phyloP scores from a whole-genome alignment of 371 early-diverging fungal genomes.

The Circinella umbellata region DNA sequence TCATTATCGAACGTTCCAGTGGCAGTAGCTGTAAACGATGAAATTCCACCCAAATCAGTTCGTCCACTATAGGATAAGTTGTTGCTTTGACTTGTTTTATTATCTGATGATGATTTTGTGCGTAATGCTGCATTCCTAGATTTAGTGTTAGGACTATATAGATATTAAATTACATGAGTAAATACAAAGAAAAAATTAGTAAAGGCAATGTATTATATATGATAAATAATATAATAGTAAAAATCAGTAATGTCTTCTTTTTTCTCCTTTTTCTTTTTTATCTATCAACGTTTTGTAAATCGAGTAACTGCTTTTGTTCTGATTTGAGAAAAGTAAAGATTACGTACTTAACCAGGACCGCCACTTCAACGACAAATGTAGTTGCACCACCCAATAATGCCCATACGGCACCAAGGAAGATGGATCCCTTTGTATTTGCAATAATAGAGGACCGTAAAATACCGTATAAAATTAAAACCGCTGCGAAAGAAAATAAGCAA shows the following conservation, averaged over 20 bases:
- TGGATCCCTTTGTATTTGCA: background rate
- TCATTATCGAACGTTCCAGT: background rate
- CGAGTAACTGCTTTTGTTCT: no score
- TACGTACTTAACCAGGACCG: background rate
- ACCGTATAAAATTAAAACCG: background rate
- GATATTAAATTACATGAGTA: background rate
- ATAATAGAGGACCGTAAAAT: background rate
- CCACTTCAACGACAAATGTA: background rate
- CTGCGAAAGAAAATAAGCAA: background rate
- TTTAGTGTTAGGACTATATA: background rate
- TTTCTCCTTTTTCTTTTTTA: no score
- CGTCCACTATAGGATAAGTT: background rate
- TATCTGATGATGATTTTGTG: constrained; percentile 1
- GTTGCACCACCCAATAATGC: background rate
- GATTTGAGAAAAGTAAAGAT: background rate
- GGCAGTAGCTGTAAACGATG: background rate
- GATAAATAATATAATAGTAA: no score
- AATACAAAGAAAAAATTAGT: no score
- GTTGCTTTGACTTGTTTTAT: background rate
- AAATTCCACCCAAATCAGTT: background rate
- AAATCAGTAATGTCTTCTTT: no score
- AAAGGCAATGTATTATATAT: no score
- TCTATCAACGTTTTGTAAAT: no score
- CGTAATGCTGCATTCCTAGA: background rate
- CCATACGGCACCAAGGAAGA: background rate